Evolutionary conservation across 106 monocot genomes (phyloP), one percentile per base, ranked within the genome.

Genomic region (Acorus gramineus): DNA sequence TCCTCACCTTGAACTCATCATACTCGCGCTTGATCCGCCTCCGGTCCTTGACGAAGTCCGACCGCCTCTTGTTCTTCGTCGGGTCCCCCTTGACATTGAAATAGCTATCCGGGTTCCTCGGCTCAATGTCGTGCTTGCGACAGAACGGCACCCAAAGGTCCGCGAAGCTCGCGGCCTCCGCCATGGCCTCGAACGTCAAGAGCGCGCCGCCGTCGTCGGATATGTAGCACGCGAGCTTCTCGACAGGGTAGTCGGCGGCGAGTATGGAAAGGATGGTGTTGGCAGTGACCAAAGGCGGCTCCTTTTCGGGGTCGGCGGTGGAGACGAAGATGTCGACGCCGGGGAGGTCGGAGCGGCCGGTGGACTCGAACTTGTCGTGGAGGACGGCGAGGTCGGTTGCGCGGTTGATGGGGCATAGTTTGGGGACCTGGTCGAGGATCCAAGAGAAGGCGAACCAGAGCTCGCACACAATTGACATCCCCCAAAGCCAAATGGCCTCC

Each of bases 21-120:
- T 95, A 95, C 76, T 95, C 90, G 2, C 94, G 69, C 78, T 90
- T 90, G 69, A 95, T 90, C 90, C 90, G 85, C n/a, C 94, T 72
- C 11, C 94, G 69, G 63, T 95, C 94, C 78, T 90, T 89, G 47
- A 90, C 90, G 59, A 95, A 90, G 59, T 95, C 94, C 1, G 86
- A 80, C 46, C 80, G 56, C 72, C 87, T 95, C 76, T 95, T 95
- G 66, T 90, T 86, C 74, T 94, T 94, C 2, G 89, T 95, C 0
- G 86, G 86, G 60, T 95, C 94, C 10, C 86, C 78, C 69, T 76
- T 86, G 12, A 77, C 11, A 4, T 67, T 11, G 68, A 95, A 95
- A 68, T 95, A 87, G 59, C 81, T 75, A 0, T 95, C 90, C 1
- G 94, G 94, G 66, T 90, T 90, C 44, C 94, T 69, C 0, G 94